Percentiles rank a stretch among this genome's conserved stretches.
These are phyloP conservation scores for Sarcodon aspratus DNA, from an alignment of 768 basidiomycete genomes.

Conservation along the genomic window DNA sequence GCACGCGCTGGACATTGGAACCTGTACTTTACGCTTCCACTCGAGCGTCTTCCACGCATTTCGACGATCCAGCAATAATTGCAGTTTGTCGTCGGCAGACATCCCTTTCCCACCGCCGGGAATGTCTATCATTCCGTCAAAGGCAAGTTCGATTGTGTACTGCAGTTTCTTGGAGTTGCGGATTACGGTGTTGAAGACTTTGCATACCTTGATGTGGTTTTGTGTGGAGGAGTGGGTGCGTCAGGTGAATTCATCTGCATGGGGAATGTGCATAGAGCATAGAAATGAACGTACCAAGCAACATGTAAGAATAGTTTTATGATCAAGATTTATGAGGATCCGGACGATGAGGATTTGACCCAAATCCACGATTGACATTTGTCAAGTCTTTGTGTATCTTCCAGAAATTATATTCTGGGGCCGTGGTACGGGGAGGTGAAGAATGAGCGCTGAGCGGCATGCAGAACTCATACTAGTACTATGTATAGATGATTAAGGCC, in stretches of 20 bases:
- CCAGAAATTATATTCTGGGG: no score
- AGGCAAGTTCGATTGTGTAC: slow-evolving; percentile 20
- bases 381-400: no score
- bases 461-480: no score
- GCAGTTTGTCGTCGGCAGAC: slow-evolving; percentile 19
- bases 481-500: no score
- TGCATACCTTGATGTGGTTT: slow-evolving; percentile 13
- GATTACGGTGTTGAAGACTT: slow-evolving; percentile 8
- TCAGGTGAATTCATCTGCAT: background rate
- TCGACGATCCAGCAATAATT: slow-evolving; percentile 22
- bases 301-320: background rate
- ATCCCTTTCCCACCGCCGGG: slow-evolving; percentile 2
- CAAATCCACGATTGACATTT: no score
- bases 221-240: background rate
- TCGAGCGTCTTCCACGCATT: slow-evolving; percentile 21
- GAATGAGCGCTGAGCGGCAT: no score
- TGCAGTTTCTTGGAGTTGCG: slow-evolving; percentile 14
- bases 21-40: slow-evolving; percentile 12
- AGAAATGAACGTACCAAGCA: background rate
- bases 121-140: slow-evolving; percentile 18
- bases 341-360: background rate
- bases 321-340: background rate
- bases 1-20: slow-evolving; percentile 24
- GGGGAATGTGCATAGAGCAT: no score
- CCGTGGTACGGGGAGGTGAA: no score